A percentile compares a stretch with the other conserved stretches of the same genome.
Conservation (phyloP, 2,329 filamentous ascomycete species). For the Sclerotinia nivalis region DNA sequence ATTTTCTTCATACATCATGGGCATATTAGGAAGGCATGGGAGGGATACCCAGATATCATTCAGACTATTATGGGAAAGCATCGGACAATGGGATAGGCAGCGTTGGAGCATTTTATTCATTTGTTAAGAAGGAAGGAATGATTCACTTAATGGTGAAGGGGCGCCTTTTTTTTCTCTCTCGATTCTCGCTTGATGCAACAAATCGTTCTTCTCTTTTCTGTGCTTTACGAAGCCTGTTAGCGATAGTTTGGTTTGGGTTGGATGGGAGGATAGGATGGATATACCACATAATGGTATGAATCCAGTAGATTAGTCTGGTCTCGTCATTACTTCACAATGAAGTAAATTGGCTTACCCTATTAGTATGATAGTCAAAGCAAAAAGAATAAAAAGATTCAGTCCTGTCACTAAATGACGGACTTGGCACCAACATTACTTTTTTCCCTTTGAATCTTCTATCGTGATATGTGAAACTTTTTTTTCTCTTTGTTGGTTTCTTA, state of each 20-base stretch:
- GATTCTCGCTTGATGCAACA: conserved; percentile 19
- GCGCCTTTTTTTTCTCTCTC: conserved; percentile 12
- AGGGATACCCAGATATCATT: conserved; percentile 7
- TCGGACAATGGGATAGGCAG: conserved; percentile 17
- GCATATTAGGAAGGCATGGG: conserved; percentile 25
- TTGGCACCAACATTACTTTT: neutral
- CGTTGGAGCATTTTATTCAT: conserved; percentile 23
- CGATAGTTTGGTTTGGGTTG: conserved; percentile 9
- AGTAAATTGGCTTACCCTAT: neutral
- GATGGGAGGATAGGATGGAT: conserved; percentile 10
- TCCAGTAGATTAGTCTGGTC: conserved; percentile 5
- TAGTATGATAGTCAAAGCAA: conserved; percentile 5
- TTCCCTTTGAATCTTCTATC: neutral
- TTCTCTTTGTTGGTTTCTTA: neutral
- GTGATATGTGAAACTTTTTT: neutral
- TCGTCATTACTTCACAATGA: conserved; percentile 5
- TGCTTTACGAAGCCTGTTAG: conserved; percentile 9
- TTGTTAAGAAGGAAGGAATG: conserved; percentile 15
- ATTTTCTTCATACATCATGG: conserved; percentile 28
- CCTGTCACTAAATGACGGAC: conserved; percentile 10
- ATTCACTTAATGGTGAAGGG: conserved; percentile 22
- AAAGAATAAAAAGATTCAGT: conserved; percentile 10
- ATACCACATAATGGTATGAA: conserved; percentile 1
- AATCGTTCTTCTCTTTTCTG: conserved; percentile 8
- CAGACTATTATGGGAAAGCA: conserved; percentile 19